phyloP scores from a whole-genome alignment of 371 early-diverging fungal species.

The Zopfochytrium polystomum region DNA sequence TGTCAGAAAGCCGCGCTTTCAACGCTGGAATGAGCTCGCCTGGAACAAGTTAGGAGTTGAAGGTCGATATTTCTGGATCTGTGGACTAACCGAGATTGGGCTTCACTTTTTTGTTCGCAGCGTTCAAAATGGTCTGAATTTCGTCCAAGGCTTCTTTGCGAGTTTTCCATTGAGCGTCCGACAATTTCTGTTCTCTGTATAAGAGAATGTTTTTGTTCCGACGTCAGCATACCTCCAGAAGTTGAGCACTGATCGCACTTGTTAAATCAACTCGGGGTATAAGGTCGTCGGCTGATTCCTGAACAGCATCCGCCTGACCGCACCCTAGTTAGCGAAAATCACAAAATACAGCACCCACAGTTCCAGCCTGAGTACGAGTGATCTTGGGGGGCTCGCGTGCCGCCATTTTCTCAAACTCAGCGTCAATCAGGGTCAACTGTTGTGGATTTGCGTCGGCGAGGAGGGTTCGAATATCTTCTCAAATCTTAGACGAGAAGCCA shows the following conservation, averaged over 20 bases:
- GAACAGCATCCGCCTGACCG: conserved; percentile 32
- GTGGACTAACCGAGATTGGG: conserved; percentile 60
- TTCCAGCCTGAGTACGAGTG: conserved; percentile 42
- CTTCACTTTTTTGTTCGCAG: conserved; percentile 78
- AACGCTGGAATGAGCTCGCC: conserved; percentile 77
- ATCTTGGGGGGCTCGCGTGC: conserved; percentile 74
- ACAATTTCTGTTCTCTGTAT: too few relatives aligned
- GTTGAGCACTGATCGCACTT: conserved; percentile 47
- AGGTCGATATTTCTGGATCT: background rate
- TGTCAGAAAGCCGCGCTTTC: conserved; percentile 79
- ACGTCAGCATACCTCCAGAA: conserved; percentile 42
- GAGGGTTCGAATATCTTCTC: conserved; percentile 63
- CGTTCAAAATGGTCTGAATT: conserved; percentile 63
- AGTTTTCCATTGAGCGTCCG: conserved; percentile 88
- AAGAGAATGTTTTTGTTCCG: too few relatives aligned
- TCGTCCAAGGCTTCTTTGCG: conserved; percentile 92
- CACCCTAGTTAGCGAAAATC: conserved; percentile 1
- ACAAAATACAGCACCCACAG: conserved; percentile 9
- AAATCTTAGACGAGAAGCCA: conserved; percentile 11
- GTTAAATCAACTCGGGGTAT: conserved; percentile 84
- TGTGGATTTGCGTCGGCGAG: conserved; percentile 83
- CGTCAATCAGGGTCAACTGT: conserved; percentile 75
- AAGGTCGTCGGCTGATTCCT: conserved; percentile 73
- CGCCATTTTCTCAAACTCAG: conserved; percentile 87
- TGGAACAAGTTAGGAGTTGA: background rate